Evolutionary conservation across 2,329 filamentous ascomycete species (phyloP), one percentile per base, ranked within the genome.

Genomic region (Colletotrichum musae): DNA sequence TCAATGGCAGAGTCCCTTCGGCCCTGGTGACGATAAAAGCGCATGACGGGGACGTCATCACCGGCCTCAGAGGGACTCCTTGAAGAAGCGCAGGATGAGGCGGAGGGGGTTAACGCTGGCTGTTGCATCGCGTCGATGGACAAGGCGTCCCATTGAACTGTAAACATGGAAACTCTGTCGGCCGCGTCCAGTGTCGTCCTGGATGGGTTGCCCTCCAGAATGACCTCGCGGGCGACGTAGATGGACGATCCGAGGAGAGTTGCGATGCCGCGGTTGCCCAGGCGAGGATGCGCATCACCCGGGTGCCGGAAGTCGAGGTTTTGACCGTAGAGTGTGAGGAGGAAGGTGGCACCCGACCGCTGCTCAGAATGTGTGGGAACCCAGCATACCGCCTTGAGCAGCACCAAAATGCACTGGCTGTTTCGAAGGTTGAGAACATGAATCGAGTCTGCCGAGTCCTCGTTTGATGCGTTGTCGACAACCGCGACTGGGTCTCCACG

Each of bases 311-410:
- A 68, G 28, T 70, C 64, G n/a, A 67, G 58, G 52, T 24, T 64
- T 6, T 52, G 52, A 5, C 68, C 68, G 58, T 68, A 70, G n/a
- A 70, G 21, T 6, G 68, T 70, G 39, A 70, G 58, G 21, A 70
- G 32, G 43, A 68, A 70, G 10, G 64, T 70, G 21, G 64, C 59
- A 18, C 68, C 68, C 15, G 68, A 63, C 48, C 68, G 64, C 54
- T 70, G 64, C 54, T 70, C 68, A n/a, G 45, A 63, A 54, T 72
- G 61, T n/a, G 69, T 65, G 21, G 71, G 69, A 43, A 72, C 36
- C 71, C 71, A 72, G 54, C 69, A 72, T 9, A 71, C 65, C 18
- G 65, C 58, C 36, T 56, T 54, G 16, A 66, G 43, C 24, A 53
- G 54, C 4, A 72, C 53, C 24, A 70, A 50, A 53, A 72, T 72